Percentiles rank a stretch among this genome's conserved stretches.
These are phyloP conservation scores for Phlebiopsis gigantea DNA, from an alignment of 768 basidiomycete genomes.

Conservation along the genomic window DNA sequence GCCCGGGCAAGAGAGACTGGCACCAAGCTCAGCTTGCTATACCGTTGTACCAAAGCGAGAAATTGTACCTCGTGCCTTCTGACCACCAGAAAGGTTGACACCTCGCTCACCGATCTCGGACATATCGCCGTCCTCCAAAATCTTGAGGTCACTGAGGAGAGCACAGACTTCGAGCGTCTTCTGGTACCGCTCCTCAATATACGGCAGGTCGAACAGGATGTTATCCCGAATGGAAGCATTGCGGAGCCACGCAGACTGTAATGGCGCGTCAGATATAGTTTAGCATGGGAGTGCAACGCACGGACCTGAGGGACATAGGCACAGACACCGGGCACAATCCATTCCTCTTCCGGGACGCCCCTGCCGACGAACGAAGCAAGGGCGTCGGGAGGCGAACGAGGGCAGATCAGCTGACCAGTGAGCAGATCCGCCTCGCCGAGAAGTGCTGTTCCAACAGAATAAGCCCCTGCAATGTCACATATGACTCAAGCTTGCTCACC, in stretches of 20 bases:
- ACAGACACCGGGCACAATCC: constrained; percentile 74
- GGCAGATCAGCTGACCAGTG: constrained; percentile 75
- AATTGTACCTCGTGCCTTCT: constrained; percentile 45
- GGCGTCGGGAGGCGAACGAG: constrained; percentile 78
- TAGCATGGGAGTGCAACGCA: not conserved
- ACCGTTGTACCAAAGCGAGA: not conserved
- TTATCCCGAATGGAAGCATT: constrained; percentile 40
- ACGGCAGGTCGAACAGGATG: constrained; percentile 78
- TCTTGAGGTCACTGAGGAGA: constrained; percentile 67
- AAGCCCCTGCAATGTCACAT: not conserved
- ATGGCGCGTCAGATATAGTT: not conserved
- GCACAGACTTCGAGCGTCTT: constrained; percentile 76
- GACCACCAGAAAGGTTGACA: constrained; percentile 52
- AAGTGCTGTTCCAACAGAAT: constrained; percentile 42
- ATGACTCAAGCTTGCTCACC: constrained; percentile 31
- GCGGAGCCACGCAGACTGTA: constrained; percentile 16
- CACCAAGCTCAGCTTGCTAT: not conserved
- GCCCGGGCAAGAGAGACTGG: constrained; percentile 75
- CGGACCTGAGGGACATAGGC: constrained; percentile 82
- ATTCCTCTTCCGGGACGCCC: constrained; percentile 46
- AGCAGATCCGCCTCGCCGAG: constrained; percentile 87
- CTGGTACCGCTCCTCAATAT: constrained; percentile 65
- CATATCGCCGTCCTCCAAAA: constrained; percentile 84
- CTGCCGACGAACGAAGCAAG: constrained; percentile 54
- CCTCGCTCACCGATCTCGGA: constrained; percentile 87